phyloP scores from a whole-genome alignment of 106 monocot species.

The Gastrodia elata region DNA sequence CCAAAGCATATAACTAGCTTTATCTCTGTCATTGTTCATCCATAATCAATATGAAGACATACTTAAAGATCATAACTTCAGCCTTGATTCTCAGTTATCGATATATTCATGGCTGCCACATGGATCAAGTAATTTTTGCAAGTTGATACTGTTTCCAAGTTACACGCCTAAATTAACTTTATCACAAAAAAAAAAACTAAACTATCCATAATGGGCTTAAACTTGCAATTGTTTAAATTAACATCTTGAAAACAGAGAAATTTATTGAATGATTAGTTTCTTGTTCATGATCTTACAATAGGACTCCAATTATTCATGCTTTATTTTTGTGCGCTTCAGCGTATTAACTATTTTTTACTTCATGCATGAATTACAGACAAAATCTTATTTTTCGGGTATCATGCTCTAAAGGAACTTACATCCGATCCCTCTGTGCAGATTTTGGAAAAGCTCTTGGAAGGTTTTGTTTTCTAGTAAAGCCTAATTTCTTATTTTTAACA shows the following conservation, averaged over 20 bases:
- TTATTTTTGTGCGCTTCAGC: background rate
- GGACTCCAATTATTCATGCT: background rate
- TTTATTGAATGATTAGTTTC: background rate
- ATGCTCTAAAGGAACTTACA: conserved; percentile 99
- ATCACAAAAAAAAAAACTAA: background rate
- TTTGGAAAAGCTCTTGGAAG: conserved; percentile 95
- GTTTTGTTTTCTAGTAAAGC: conserved; percentile 18
- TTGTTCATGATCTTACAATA: background rate
- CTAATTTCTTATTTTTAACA: background rate
- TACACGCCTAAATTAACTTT: background rate
- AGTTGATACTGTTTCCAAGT: background rate
- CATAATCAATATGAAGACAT: background rate
- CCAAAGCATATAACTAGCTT: too few species aligned
- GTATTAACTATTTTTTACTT: background rate
- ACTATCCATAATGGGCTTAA: background rate
- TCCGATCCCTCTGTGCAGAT: conserved; percentile 97
- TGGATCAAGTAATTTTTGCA: background rate
- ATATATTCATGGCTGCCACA: background rate
- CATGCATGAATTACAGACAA: conserved; percentile 42
- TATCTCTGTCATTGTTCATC: too few species aligned
- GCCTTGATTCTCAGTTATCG: background rate
- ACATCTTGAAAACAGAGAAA: background rate
- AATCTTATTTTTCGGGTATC: conserved; percentile 87
- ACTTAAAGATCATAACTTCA: background rate
- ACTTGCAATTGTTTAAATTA: background rate